phyloP scores from a whole-genome alignment of 2,329 filamentous ascomycete genomes.

The Fonsecaea nubica region DNA sequence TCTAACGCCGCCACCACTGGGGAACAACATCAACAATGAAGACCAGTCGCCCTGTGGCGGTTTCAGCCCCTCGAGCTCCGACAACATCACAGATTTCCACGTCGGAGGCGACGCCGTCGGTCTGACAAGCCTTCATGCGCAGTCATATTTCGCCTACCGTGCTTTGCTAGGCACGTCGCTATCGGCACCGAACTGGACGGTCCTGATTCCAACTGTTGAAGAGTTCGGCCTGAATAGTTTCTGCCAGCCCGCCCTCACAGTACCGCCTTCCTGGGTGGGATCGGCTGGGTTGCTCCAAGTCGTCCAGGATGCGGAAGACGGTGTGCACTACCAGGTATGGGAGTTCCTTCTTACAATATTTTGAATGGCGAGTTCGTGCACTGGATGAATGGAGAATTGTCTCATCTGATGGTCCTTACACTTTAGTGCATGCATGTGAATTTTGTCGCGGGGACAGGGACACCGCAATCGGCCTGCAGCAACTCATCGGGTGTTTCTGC shows the following conservation, averaged over 20 bases:
- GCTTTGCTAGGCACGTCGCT: neutral
- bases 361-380: neutral
- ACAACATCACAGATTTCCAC: slow-evolving; percentile 5
- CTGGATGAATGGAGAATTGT: neutral
- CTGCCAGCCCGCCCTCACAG: neutral
- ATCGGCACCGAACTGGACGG: neutral
- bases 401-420: neutral
- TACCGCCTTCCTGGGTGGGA: neutral
- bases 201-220: slow-evolving; percentile 1
- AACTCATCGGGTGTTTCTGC: slow-evolving; percentile 5
- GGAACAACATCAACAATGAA: slow-evolving; percentile 4
- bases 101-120: neutral
- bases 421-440: slow-evolving; percentile 2
- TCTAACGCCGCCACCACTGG: neutral
- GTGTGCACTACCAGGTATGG: neutral
- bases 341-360: neutral
- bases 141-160: neutral
- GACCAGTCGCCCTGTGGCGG: slow-evolving; percentile 2
- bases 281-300: neutral
- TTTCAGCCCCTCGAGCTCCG: slow-evolving; percentile 1
- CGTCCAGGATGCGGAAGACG: slow-evolving; percentile 1
- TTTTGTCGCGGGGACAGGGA: neutral
- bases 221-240: slow-evolving; percentile 2
- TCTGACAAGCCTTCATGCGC: slow-evolving; percentile 1
- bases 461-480: neutral